phyloP scores from a whole-genome alignment of 345 rosid genomes.

The Rhodamnia argentea region DNA sequence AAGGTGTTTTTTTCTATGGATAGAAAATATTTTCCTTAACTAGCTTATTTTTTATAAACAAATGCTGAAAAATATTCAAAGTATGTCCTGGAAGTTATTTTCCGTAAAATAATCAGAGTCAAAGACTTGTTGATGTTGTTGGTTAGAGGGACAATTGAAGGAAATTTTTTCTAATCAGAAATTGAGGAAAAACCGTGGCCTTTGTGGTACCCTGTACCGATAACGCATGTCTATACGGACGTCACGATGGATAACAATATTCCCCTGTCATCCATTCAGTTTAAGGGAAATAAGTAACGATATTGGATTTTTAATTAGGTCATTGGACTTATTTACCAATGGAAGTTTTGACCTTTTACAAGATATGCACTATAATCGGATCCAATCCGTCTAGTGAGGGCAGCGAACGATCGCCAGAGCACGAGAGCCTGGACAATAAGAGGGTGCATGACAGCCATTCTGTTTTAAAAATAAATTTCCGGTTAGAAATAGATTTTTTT shows the following conservation, averaged over 20 bases:
- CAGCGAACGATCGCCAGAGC: too few species aligned
- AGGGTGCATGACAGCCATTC: too few species aligned
- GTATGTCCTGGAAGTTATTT: too few species aligned
- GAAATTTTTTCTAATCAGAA: neutral
- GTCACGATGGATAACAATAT: neutral
- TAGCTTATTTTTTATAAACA: too few species aligned
- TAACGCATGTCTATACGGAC: neutral
- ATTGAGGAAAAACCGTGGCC: neutral
- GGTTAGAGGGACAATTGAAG: neutral
- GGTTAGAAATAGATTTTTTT: too few species aligned
- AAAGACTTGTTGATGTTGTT: neutral
- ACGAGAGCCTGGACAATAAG: too few species aligned
- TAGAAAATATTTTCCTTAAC: too few species aligned
- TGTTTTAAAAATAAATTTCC: too few species aligned
- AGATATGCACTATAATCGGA: neutral
- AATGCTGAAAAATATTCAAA: too few species aligned
- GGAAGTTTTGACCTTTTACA: neutral
- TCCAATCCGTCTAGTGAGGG: neutral
- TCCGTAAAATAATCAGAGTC: too few species aligned
- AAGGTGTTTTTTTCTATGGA: too few species aligned
- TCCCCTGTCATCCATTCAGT: neutral
- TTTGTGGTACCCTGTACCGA: neutral
- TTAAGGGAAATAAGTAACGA: neutral
- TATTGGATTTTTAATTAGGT: neutral
- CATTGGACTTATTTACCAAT: neutral